Base-by-base conservation (phyloP, 306 rosid species). In the Notholithocarpus densiflorus region DNA sequence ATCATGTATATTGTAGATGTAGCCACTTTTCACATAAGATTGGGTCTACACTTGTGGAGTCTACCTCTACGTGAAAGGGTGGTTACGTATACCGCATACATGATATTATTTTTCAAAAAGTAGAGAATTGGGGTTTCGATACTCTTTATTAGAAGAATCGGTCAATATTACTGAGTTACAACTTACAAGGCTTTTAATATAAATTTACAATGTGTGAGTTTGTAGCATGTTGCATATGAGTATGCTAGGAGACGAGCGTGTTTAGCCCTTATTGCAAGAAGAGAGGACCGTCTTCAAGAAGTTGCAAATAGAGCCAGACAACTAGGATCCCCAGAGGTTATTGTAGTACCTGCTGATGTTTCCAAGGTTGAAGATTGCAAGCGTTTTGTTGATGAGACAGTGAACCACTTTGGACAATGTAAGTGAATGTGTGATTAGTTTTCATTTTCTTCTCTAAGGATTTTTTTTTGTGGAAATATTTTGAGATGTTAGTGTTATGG, bases 221-320 rank as follows among this genome's bases (percentile, higher is more conserved):
- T n/a, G 65, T 77, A 81, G 85, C 84, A 89, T 76, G 32, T 89
- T 59, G 90, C 90, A 14, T 86, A 82, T 73, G 87, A 89, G 77
- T 89, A 84, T 64, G 89, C 73, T 1, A 82, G 57, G 23, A 86
- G 82, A 79, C 90, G 83, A 26, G 88, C 90, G 17, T 37, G 80
- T 52, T 81, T 84, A 31, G 83, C 87, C 6, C 84, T 82, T 73
- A 84, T 78, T 51, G 90, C 87, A 2, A 86, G 87, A 86, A 82
- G 87, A 80, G 83, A 70, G 79, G 82, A 84, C 52, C 73, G 89
- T 10, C 82, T 86, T 0, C 52, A 21, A 43, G 82, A 72, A 71
- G 85, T 88, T 4, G 92, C 86, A 0, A 51, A 3, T 32, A 81
- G 54, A 60, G 84, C 88, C 64, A 72, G 9, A 56, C 52, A n/a